Base-by-base conservation (phyloP, 2,329 filamentous ascomycete genomes). In the Aspergillus japonicus region DNA sequence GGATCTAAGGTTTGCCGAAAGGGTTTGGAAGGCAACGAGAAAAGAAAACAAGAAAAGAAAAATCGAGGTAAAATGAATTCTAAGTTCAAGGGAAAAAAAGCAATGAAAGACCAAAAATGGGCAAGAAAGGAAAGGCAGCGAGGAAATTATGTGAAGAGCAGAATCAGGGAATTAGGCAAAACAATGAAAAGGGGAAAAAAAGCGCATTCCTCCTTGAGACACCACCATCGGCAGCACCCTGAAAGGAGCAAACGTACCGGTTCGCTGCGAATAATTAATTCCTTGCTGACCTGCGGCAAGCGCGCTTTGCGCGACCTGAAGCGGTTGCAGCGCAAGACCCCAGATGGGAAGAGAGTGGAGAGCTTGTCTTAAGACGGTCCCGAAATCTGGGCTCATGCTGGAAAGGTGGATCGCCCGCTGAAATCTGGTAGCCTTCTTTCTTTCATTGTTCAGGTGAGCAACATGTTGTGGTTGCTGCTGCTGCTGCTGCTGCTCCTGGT, bases 241-340 rank as follows among this genome's bases (percentile, higher is more conserved):
- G 56, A 47, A 50, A 54, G 35, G 44, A 54, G 49, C 50, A 57
- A 55, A 54, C 33, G n/a, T 48, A 50, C 53, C 39, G 44, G 52
- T 21, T 26, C 26, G n/a, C 14, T 42, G 29, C 54, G 35, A 47
- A 24, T 23, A 31, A 31, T 53, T 51, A 44, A 60, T 60, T 54
- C 33, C 23, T 31, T 53, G n/a, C 56, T 21, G 47, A 61, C 33
- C 53, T 58, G 73, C 74, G 74, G 73, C 70, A 76, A 76, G 69
- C 74, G 74, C 74, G 74, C 73, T 71, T 72, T 71, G 59, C 71
- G 71, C 68, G 69, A 71, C 64, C 66, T 67, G 52, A 63, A 57
- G 72, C 72, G 71, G 71, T 71, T 73, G 66, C 68, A 71, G 72
- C 70, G 71, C 69, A 67, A 65, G 70, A 65, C 71, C 69, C 71